Base-by-base conservation (phyloP, 306 rosid species). In the Calophaca sinica region DNA sequence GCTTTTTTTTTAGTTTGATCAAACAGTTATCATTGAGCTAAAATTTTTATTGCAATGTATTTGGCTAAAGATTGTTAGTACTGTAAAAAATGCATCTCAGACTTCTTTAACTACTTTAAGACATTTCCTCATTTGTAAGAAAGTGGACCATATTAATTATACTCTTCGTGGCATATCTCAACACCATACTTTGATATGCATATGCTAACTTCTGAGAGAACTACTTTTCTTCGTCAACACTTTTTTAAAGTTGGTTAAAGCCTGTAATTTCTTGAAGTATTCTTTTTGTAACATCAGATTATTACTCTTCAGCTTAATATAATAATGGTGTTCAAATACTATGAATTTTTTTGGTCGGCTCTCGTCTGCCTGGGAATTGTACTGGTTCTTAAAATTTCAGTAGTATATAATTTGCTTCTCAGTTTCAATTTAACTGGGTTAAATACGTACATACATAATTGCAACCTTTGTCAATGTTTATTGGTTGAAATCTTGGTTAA, bases 41-140 rank as follows among this genome's bases (percentile, higher is more conserved):
- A 50, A 14, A 44, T 57, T 51, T 39, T n/a, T 38, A 9, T 45
- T 28, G 39, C 14, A 62, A 36, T 50, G 57, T 26, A 59, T 9
- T 68, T 69, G 20, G 33, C 35, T 42, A 35, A 60, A 38, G 65
- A 59, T 75, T 69, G 20, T 54, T 72, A 9, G 31, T 20, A 11
- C 32, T 53, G 51, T 20, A 70, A 78, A 64, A 42, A 9, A 35
- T 55, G 74, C 38, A 59, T 64, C 62, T 64, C 50, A 55, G 55
- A 38, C 53, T 59, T 78, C 39, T 29, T 13, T 66, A 48, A 35
- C 69, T 53, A 11, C 58, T 38, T 55, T 33, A 62, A 73, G 67
- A 36, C 7, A 8, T 33, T 57, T 73, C 12, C 39, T 46, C n/a
- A 36, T 59, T n/a, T 54, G 36, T 65, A 55, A 65, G 57, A 72